Evolutionary conservation across 192 early-diverging fungal species (phyloP), one percentile per base, ranked within the genome.

Genomic region (Backusella westeae): DNA sequence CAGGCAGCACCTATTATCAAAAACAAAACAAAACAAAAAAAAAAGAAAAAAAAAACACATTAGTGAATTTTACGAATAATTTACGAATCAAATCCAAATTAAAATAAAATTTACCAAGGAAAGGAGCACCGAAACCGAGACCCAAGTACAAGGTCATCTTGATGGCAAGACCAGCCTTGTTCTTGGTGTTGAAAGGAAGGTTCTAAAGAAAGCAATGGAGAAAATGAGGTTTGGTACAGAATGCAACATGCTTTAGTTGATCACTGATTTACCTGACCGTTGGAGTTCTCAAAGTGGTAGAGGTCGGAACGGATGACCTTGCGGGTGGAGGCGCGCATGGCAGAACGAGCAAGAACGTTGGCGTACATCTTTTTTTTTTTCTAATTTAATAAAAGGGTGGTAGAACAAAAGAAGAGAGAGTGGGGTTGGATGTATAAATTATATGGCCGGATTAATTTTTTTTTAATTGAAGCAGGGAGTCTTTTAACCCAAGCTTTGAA

Each of bases 121-220:
- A 90, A 77, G 88, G 88, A 71, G 83, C 78, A 73, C 82, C 75
- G 71, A 90, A 90, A 44, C 88, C 88, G 15, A 77, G 52, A 63
- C 87, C 88, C 76, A 87, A 80, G 76, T 85, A 90, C 35, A 85
- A 71, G 36, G 67, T 70, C 78, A 90, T 87, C 63, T 79, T 81
- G 56, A 87, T 69, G 72, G 84, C 87, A 83, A 90, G 84, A 75
- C 72, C 85, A 73, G 82, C 79, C 76, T 84, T 87, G 84, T 87
- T 90, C 76, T 84, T 87, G 78, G 88, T 90, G 23, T 76, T 80
- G 81, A 90, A 90, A 70, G 88, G 88, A 78, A 90, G 70, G 82
- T 90, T 87, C 88, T 90, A 77, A 5, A 74, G 32, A 32, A 32
- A 59, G 26, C 10, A 59, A 59, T 66, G 32, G 17, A 56, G 7